phyloP scores from a whole-genome alignment of 2,329 filamentous ascomycete genomes.

The Coniochaeta ligniaria region DNA sequence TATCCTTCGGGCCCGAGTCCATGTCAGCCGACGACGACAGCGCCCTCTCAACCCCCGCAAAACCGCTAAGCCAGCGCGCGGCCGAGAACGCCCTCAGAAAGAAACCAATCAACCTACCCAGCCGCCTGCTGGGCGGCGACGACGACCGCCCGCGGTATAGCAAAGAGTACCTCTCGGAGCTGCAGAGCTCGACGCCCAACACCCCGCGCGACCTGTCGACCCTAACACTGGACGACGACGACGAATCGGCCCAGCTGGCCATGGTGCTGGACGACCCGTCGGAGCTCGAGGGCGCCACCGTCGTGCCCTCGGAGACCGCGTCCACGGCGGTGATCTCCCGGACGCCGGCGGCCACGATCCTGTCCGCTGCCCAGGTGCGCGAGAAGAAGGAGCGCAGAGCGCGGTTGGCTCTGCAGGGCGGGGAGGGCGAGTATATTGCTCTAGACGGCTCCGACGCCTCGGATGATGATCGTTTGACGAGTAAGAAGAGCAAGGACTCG shows the following conservation, averaged over 20 bases:
- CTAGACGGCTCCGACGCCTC: conserved; percentile 49
- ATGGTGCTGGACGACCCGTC: conserved; percentile 45
- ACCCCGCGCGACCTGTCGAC: conserved; percentile 60
- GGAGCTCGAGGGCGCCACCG: conserved; percentile 55
- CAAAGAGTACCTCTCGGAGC: conserved; percentile 77
- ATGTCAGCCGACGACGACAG: conserved; percentile 25
- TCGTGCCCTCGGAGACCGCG: conserved; percentile 47
- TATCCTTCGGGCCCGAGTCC: conserved; percentile 67
- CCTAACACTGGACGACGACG: conserved; percentile 30
- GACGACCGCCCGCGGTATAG: conserved; percentile 74
- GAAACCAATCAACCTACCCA: conserved; percentile 49
- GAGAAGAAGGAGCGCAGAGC: conserved; percentile 87
- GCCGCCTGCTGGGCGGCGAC: conserved; percentile 50
- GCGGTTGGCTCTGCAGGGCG: conserved; percentile 58
- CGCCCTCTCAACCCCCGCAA: conserved; percentile 48
- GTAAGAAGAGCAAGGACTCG: conserved; percentile 60
- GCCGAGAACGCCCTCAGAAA: conserved; percentile 32
- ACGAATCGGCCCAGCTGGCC: conserved; percentile 30
- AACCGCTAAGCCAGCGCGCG: conserved; percentile 25
- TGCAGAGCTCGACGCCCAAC: conserved; percentile 78
- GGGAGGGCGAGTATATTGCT: conserved; percentile 51
- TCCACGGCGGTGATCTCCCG: conserved; percentile 21
- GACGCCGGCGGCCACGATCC: conserved; percentile 43
- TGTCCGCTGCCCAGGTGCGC: conserved; percentile 76
- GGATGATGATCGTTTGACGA: conserved; percentile 22